Evolutionary conservation across 2,329 filamentous ascomycete species (phyloP), one percentile per base, ranked within the genome.

Genomic region (Beauveria sp.): DNA sequence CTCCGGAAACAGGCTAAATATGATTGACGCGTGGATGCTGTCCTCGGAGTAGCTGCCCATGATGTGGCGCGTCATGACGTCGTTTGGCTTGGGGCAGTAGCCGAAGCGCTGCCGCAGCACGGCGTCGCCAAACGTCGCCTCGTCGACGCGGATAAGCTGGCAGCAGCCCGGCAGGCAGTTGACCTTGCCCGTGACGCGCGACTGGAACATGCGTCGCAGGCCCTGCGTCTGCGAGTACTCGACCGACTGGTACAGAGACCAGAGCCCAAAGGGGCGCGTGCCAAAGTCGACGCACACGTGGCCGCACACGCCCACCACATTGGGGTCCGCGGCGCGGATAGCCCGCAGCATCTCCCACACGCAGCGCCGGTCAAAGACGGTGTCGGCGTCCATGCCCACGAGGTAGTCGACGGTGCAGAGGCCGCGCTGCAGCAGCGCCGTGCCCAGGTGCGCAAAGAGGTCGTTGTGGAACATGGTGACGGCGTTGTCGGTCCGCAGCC

Each of bases 41-140:
- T 80, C 79, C 62, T 81, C 79, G 3, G 77, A 79, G 44, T 78
- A 78, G 20, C 75, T 77, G 14, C 77, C 78, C 67, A 79, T 77
- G 63, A 81, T 78, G 55, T 79, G 78, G 65, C 73, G 73, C 8
- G 78, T 76, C 71, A 81, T 76, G 50, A 75, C 71, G 60, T 80
- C 78, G 56, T 77, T 78, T n/a, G 76, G 76, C 60, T 75, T 76
- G 6, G 79, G 79, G 61, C 75, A 77, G 67, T 80, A 80, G 3
- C 77, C 78, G 55, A 80, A 81, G 1, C 74, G 72, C 52, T 79
- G 70, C 3, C 77, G 70, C 37, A 80, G 75, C 5, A 80, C 75
- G 18, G 70, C 69, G 62, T 80, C 77, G 2, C 77, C 77, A 65
- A 78, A 79, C 0, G 79, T 80, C 12, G 77, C 75, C 63, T 80